These are phyloP conservation scores for Colletotrichum salicis DNA, from an alignment of 2,329 filamentous ascomycete genomes.

Conservation along the genomic window DNA sequence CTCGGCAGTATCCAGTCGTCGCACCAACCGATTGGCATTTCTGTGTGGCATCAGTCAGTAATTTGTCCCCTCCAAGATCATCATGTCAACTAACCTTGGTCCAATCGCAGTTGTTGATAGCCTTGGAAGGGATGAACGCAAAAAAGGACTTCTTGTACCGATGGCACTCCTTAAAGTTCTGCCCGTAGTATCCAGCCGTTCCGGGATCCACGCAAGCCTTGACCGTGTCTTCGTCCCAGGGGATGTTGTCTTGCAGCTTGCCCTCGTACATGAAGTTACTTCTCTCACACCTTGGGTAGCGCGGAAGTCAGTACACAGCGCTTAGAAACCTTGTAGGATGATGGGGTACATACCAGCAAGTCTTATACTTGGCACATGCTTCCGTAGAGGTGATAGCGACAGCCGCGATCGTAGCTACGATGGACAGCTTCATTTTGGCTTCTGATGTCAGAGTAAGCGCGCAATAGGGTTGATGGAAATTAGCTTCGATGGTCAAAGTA, in stretches of 20 bases:
- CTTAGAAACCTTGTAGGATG: no score
- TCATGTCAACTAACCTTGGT: neutral
- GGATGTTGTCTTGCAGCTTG: neutral
- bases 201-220: constrained; percentile 1
- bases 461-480: neutral
- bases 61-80: neutral
- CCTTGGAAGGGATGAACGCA: neutral
- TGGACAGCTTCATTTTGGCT: constrained; percentile 10
- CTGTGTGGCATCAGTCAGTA: neutral
- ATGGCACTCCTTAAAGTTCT: constrained; percentile 20
- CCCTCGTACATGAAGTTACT: neutral
- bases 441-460: neutral
- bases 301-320: neutral
- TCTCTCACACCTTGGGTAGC: neutral
- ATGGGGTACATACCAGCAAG: neutral
- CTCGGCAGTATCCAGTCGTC: neutral
- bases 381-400: constrained; percentile 6
- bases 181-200: neutral
- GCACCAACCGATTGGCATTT: neutral
- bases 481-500: neutral
- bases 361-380: constrained; percentile 17
- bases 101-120: constrained; percentile 21
- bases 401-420: neutral
- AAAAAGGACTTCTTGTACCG: neutral
- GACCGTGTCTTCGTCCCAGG: neutral